phyloP scores from a whole-genome alignment of 176 grass and related monocot species.

The Musa schizocarpa region DNA sequence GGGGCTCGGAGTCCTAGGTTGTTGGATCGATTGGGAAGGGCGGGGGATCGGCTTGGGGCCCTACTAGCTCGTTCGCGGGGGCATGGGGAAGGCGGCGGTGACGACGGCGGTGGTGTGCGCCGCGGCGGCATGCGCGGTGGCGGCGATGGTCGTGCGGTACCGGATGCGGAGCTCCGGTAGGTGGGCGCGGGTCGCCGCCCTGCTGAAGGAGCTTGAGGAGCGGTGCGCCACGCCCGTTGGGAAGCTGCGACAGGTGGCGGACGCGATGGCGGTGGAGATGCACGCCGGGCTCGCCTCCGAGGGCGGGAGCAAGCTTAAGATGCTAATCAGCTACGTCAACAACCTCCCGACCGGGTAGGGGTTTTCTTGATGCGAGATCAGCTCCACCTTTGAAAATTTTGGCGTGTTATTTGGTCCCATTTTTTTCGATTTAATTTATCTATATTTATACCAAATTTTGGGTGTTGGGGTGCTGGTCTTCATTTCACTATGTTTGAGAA shows the following conservation, averaged over 20 bases:
- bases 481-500: too few relatives aligned
- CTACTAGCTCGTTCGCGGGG: neutral
- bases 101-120: conserved; percentile 52
- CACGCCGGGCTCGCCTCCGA: conserved; percentile 59
- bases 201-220: conserved; percentile 65
- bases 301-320: conserved; percentile 52
- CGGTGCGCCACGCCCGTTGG: conserved; percentile 45
- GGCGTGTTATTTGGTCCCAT: too few relatives aligned
- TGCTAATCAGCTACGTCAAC: conserved; percentile 88
- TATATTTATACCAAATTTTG: too few relatives aligned
- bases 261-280: conserved; percentile 93
- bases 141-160: conserved; percentile 34
- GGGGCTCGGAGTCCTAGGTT: neutral
- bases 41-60: neutral
- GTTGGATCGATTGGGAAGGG: neutral
- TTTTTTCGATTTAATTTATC: too few relatives aligned
- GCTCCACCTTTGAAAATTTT: neutral
- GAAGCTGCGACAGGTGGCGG: conserved; percentile 68
- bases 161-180: conserved; percentile 21
- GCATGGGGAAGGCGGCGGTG: conserved; percentile 52
- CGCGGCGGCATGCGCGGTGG: conserved; percentile 45
- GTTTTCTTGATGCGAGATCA: too few relatives aligned
- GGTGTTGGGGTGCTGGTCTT: too few relatives aligned
- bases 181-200: conserved; percentile 24
- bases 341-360: conserved; percentile 84